These are phyloP conservation scores for Wickerhamomyces silvicola DNA, from an alignment of 805 yeast species.

Conservation along the genomic window DNA sequence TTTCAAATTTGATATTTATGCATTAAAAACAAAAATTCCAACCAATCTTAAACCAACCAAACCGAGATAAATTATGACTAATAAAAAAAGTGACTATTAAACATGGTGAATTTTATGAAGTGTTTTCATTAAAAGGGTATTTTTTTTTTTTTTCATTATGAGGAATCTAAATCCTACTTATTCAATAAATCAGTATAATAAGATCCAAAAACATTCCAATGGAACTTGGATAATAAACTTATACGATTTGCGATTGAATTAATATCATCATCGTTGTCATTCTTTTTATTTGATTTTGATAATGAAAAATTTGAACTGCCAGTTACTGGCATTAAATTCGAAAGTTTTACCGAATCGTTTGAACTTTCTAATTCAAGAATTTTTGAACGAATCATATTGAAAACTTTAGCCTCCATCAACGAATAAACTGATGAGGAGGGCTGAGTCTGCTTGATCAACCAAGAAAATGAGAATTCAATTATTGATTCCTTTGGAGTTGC, in stretches of 20 bases:
- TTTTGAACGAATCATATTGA: constrained; percentile 38
- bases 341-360: background rate
- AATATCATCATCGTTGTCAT: constrained; percentile 47
- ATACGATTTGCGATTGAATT: constrained; percentile 57
- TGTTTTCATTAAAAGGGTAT: no score
- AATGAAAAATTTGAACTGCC: constrained; percentile 16
- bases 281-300: constrained; percentile 7
- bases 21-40: no score
- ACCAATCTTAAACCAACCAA: no score
- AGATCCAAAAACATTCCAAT: constrained; percentile 76
- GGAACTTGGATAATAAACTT: constrained; percentile 53
- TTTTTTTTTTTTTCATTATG: no score
- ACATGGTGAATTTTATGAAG: no score
- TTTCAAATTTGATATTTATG: no score
- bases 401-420: constrained; percentile 62
- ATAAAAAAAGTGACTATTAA: no score
- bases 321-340: constrained; percentile 10
- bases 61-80: no score
- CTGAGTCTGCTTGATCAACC: constrained; percentile 83
- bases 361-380: constrained; percentile 24
- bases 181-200: no score
- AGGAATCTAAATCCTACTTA: no score
- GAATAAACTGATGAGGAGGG: constrained; percentile 74
- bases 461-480: constrained; percentile 55
- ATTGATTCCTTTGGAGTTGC: constrained; percentile 23